Base-by-base conservation (phyloP, 208 protist genomes). In the Porcisia deanei region DNA sequence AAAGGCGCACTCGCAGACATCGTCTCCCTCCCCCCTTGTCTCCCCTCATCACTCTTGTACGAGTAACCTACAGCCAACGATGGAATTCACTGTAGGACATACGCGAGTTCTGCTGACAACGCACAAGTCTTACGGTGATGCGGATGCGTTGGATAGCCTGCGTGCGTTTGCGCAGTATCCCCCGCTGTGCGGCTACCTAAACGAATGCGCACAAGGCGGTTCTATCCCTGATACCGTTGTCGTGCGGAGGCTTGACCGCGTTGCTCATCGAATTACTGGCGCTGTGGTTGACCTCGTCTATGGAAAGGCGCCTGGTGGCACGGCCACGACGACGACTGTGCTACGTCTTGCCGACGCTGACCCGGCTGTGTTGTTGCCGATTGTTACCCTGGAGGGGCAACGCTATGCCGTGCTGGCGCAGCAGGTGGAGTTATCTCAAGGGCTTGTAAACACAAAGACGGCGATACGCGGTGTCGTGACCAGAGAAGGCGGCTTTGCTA, bases 91-190 rank as follows among this genome's bases (percentile, higher is more conserved):
- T n/a, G 76, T 95, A 18, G 76, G 79, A 14, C 71, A 77, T n/a
- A 59, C 57, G 53, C 66, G 63, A 14, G 88, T 87, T 57, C 71
- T 91, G 9, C 75, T 95, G 53, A 85, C 88, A 20, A 86, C 84
- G 43, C 88, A 95, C 82, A 93, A 93, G 61, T 88, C 86, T n/a
- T 93, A 88, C 74, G 75, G 79, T 53, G 85, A 88, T 74, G 71
- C 79, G 20, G 77, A 77, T 43, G 77, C 83, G 63, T 57, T 77
- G 25, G 69, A 79, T 47, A 77, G 76, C 16, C 76, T 95, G 16
- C 85, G 72, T 43, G 65, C 81, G 3, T 80, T 95, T 6, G 67
- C 85, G 14, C 45, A 82, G 43, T 95, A 91, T 69, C 45, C 71
- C 1, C 88, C 91, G 1, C 88, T 95, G 43, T 67, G 71, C 30